A percentile compares a stretch with the other conserved stretches of the same genome.
phyloP scores from a whole-genome alignment of 2,329 filamentous ascomycete genomes.

The Nannizziopsis arthrosporioides region DNA sequence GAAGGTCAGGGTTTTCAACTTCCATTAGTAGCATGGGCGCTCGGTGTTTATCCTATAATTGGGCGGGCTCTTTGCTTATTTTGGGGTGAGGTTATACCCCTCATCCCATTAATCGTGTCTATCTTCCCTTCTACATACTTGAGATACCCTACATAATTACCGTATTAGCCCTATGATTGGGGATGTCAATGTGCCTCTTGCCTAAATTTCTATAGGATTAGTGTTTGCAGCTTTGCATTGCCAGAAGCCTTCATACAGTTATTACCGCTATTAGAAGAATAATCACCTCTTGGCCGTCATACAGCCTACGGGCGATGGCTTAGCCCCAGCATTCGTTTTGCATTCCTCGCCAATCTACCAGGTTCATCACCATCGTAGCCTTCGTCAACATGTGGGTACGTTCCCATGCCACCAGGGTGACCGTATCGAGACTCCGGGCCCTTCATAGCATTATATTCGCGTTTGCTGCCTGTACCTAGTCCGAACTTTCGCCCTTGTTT shows the following conservation, averaged over 20 bases:
- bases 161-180: too few relatives aligned
- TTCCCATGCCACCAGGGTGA: not conserved
- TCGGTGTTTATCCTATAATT: not conserved
- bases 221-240: not conserved
- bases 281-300: not conserved
- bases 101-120: not conserved
- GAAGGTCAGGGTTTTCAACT: not conserved
- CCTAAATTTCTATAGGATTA: not conserved
- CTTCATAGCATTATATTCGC: conserved; percentile 15
- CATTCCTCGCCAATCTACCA: conserved; percentile 19
- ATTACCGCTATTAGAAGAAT: too few relatives aligned
- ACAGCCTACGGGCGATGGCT: conserved; percentile 22
- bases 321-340: conserved; percentile 26
- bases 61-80: not conserved
- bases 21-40: conserved; percentile 4
- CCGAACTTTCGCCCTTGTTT: conserved; percentile 8
- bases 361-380: conserved; percentile 1
- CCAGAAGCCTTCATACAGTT: not conserved
- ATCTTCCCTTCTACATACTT: not conserved
- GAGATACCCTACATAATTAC: too few relatives aligned
- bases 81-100: not conserved
- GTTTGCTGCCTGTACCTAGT: conserved; percentile 13
- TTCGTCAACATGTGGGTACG: conserved; percentile 7
- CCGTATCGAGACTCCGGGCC: conserved; percentile 8
- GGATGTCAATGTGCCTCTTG: not conserved